phyloP scores from a whole-genome alignment of 768 basidiomycete genomes.

The Leccinum sublutescens region DNA sequence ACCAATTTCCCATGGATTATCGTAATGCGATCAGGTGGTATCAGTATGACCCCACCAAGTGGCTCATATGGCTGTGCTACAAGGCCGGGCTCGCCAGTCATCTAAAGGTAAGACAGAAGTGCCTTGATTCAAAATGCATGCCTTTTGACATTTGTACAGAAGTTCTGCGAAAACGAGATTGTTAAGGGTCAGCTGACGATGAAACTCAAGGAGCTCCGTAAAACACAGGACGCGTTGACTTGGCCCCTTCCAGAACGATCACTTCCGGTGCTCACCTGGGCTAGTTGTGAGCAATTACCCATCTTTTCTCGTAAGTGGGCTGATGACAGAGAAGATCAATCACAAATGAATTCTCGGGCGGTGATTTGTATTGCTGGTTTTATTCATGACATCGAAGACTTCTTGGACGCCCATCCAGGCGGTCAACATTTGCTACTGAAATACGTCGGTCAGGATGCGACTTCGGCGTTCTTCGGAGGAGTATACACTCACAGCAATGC shows the following conservation, averaged over 20 bases:
- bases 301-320: neutral
- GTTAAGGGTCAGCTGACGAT: neutral
- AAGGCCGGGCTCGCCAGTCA: slow-evolving; percentile 4
- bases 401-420: slow-evolving; percentile 2
- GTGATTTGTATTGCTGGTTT: neutral
- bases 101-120: neutral
- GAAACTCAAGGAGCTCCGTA: slow-evolving; percentile 3
- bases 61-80: neutral
- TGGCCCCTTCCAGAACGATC: neutral
- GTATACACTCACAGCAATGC: slow-evolving; percentile 2
- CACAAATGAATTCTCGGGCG: neutral
- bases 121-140: neutral
- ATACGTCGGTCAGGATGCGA: slow-evolving; percentile 4
- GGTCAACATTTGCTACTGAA: neutral
- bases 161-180: slow-evolving; percentile 4
- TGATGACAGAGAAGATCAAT: neutral
- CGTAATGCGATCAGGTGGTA: slow-evolving; percentile 1
- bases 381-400: neutral
- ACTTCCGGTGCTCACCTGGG: slow-evolving; percentile 1
- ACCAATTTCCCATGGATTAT: slow-evolving; percentile 5
- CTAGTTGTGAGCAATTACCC: neutral
- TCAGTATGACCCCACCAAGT: slow-evolving; percentile 3
- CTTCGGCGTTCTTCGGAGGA: slow-evolving; percentile 7
- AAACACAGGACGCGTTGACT: neutral
- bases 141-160: neutral